Evolutionary conservation across 2,329 filamentous ascomycete genomes (phyloP), one percentile per base, ranked within the genome.

Genomic region (Sporothrix mexicana): DNA sequence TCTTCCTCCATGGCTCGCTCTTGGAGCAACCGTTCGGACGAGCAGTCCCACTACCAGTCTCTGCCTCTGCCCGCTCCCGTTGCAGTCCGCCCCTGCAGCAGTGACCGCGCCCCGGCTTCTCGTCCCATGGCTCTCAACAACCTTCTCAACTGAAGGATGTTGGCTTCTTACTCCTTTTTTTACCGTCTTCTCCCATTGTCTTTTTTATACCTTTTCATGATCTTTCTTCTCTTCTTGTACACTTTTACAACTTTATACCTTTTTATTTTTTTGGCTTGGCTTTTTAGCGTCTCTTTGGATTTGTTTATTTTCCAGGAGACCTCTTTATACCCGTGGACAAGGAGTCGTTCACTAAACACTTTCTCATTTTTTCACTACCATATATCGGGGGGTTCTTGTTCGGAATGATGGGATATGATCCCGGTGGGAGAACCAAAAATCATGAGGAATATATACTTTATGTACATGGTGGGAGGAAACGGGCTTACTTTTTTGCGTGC

Each of bases 21-120:
- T 13, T 70, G 68, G 68, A 70, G 68, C 53, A 41, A n/a, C 66
- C 68, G 53, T 41, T 70, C 68, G 66, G 66, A 53, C 17, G 66
- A 53, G 47, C 49, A 69, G 5, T 43, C 25, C 67, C 15, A 17
- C 30, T 45, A 41, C 20, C 51, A 20, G 10, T 43, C 20, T 13
- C 41, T 66, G 61, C 61, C 61, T 20, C 61, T 41, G 20, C 61
- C 61, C n/a, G 17, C 41, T 6, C 41, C 61, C 41, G 25, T 66
- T 25, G 10, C 61, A 1, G 12, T 47, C 61, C 45, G 64, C 23
- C 66, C 66, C 17, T 55, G 49, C 25, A 69, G 66, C 66, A 67
- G 64, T 7, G 43, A 23, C 15, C 45, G 64, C 10, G 23, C 45
- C 5, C 30, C 30, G 30, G 30, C 30, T 4, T 36, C 30, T 4